These are phyloP conservation scores for Smittium culicis DNA, from an alignment of 371 early-diverging fungal species.

Conservation along the genomic window DNA sequence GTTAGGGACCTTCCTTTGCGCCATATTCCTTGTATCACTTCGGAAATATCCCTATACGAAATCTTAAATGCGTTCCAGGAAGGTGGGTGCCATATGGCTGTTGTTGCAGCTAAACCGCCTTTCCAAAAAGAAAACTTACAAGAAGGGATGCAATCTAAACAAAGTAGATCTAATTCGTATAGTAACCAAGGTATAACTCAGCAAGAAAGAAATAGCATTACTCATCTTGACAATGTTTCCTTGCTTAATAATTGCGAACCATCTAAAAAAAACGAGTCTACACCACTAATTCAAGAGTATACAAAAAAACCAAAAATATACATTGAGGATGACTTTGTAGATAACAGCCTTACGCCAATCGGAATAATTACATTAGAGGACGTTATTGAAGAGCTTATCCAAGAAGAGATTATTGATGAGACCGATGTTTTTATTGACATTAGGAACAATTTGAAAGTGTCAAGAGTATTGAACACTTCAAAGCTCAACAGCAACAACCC, in stretches of 20 bases:
- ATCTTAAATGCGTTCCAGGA: constrained; percentile 89
- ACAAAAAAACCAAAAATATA: background rate
- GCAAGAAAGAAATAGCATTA: background rate
- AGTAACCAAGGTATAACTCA: background rate
- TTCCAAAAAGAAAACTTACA: no score
- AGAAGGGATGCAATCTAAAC: background rate
- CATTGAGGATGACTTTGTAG: background rate
- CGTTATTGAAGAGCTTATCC: constrained; percentile 90
- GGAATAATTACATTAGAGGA: constrained; percentile 94
- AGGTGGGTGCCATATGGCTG: constrained; percentile 41
- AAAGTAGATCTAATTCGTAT: background rate
- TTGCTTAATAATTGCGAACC: background rate
- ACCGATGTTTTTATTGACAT: constrained; percentile 84
- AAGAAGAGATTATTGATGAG: constrained; percentile 81
- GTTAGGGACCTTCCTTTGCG: constrained; percentile 52
- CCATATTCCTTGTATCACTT: constrained; percentile 54
- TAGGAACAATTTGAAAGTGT: constrained; percentile 35
- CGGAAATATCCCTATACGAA: constrained; percentile 67
- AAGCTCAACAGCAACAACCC: background rate
- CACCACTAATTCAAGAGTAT: no score
- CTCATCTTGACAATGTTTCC: background rate
- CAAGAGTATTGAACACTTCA: constrained; percentile 18
- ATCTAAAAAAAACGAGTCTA: constrained; percentile 1
- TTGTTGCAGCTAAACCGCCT: background rate
- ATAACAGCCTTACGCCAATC: constrained; percentile 32